Evolutionary conservation across 225 moss, liverwort and hornwort genomes (phyloP), one percentile per base, ranked within the genome.

Genomic region (Pseudisothecium myosuroides): DNA sequence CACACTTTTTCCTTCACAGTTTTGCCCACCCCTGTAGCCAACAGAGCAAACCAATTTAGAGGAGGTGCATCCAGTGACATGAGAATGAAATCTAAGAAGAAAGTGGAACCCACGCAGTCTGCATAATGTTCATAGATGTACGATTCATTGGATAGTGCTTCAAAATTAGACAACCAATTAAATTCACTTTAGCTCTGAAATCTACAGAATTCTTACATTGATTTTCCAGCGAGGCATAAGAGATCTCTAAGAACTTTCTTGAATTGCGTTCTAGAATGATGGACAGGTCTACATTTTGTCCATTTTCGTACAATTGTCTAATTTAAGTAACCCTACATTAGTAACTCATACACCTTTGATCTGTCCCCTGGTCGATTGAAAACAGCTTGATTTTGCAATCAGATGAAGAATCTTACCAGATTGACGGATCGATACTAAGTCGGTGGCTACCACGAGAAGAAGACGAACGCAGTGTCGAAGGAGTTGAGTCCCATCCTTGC

Each of bases 401-500:
- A 87, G 65, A 82, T 59, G 72, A 78, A 37, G 72, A 34, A 41
- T 56, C 84, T 36, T 93, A 95, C 95, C 95, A 80, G 95, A 95
- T 87, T 95, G 95, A 68, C 95, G 94, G 80, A 95, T 92, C 36
- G 93, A 93, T 76, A 91, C 87, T 20, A 95, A 90, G 76, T 95
- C 94, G 31, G 95, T 95, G 37, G 90, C 95, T 85, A 95, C 95
- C 90, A 93, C 94, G 78, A 95, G 94, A 80, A 95, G 95, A 81
- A 95, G 92, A 85, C 94, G 95, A 75, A 95, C 95, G 84, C 95
- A 95, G 76, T 93, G 94, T 68, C 95, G 83, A 56, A 95, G 93
- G 41, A 95, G 94, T 84, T 95, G 95, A 79, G 94, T 95, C 64
- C 95, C 95, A 92, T 95, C 95, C 90, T 95, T 95, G 47, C 95